Evolutionary conservation across 495 filamentous ascomycete species (phyloP), one percentile per base, ranked within the genome.

Genomic region (Poronia punctata): DNA sequence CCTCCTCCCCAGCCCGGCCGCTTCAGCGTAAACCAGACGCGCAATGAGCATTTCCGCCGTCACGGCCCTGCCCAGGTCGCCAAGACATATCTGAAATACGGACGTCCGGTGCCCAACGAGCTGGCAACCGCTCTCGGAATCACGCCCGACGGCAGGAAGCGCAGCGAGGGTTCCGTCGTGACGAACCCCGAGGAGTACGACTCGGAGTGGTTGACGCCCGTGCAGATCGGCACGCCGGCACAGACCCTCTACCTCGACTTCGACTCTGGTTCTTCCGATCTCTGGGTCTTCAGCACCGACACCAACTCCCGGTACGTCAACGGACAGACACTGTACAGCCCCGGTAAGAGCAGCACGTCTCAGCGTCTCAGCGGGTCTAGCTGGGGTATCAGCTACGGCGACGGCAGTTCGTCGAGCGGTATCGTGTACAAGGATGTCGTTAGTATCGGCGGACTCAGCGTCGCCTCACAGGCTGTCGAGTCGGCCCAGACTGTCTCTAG

Each of bases 261-360:
- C 50, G 84, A 89, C 55, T 86, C 84, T 27, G 84, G 84, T 3
- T 83, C 78, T 26, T 75, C 80, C 29, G 84, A 89, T 63, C 74
- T 89, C 70, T 87, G 64, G 66, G 63, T 67, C 15, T 64, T 67
- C 49, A 59, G 54, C 46, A 52, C 56, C 12, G 47, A 60, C 43
- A 54, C 54, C 1, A 12, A 46, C 9, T 25, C 31, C 19, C 34
- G 19, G 23, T 48, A 56, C 22, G 45, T 61, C 21, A 44, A 56
- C 15, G 62, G 79, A 16, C 83, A 88, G 59, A 57, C 59, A 12
- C 28, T 79, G 55, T 89, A 88, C 67, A 65, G 69, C 42, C 74
- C 78, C 0, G 40, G 43, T 22, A 55, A 52, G 15, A 69, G 66
- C 48, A 50, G 45, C 28, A 75, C 69, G 20, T 57, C 70, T 9